Evolutionary conservation across 2,329 filamentous ascomycete species (phyloP).

Genomic region (Fusarium azukiicola): DNA sequence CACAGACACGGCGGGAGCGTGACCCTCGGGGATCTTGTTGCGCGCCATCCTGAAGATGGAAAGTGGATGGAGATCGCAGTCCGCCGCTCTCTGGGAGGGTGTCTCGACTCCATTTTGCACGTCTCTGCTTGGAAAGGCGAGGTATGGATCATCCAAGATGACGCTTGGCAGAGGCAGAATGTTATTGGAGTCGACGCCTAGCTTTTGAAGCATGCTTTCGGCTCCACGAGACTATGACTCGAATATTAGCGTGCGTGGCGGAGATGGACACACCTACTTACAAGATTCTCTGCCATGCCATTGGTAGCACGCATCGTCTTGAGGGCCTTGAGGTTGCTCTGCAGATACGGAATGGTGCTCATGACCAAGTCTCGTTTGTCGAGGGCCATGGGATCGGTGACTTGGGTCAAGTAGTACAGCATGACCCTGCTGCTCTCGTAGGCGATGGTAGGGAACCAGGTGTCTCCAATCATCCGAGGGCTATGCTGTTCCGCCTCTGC

Average conservation of each 20-base stretch:
- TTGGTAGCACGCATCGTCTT: conserved; percentile 38
- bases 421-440: conserved; percentile 44
- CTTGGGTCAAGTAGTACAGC: conserved; percentile 41
- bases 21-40: conserved; percentile 32
- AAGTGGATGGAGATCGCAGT: conserved; percentile 35
- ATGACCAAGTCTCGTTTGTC: conserved; percentile 36
- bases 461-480: conserved; percentile 33
- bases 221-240: conserved; percentile 28
- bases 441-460: conserved; percentile 41
- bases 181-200: conserved; percentile 32
- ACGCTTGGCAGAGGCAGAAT: conserved; percentile 37
- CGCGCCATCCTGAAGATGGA: conserved; percentile 40
- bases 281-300: conserved; percentile 37
- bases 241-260: background rate
- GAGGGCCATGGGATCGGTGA: conserved; percentile 14
- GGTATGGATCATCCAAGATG: conserved; percentile 34
- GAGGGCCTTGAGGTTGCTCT: conserved; percentile 41
- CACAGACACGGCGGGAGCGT: conserved; percentile 16
- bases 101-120: background rate
- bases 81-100: conserved; percentile 25
- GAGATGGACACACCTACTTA: background rate
- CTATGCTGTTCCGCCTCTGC: conserved; percentile 40
- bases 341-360: conserved; percentile 35
- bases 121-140: conserved; percentile 25
- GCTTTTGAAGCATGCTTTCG: conserved; percentile 37